phyloP scores from a whole-genome alignment of 805 yeast genomes.

The Metschnikowia koreensis region DNA sequence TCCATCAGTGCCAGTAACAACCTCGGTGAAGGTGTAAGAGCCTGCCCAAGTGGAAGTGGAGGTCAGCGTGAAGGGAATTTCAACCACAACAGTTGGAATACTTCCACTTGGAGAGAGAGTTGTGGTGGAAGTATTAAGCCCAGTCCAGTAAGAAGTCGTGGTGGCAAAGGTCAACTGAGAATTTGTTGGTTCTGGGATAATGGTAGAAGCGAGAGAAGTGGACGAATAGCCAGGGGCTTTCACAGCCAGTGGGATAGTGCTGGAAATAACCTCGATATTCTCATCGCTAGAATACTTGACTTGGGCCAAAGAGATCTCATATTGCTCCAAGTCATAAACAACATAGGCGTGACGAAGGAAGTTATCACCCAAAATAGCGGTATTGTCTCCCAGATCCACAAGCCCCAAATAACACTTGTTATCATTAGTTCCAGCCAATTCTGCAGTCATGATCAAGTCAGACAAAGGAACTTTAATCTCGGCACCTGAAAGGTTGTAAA shows the following conservation, averaged over 20 bases:
- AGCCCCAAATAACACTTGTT: conserved; percentile 27
- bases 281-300: conserved; percentile 22
- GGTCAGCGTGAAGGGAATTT: neutral
- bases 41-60: neutral
- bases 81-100: neutral
- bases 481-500: conserved; percentile 56
- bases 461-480: conserved; percentile 47
- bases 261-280: conserved; percentile 45
- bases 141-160: neutral
- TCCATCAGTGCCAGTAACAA: conserved; percentile 2
- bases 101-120: neutral
- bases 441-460: conserved; percentile 22
- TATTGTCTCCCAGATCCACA: conserved; percentile 21
- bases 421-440: neutral
- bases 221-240: conserved; percentile 45
- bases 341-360: conserved; percentile 61
- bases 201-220: conserved; percentile 21
- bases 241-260: conserved; percentile 49
- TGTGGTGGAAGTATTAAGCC: neutral
- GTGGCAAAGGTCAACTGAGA: neutral
- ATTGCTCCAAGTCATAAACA: conserved; percentile 61
- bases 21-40: neutral
- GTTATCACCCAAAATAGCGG: conserved; percentile 60
- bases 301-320: conserved; percentile 54
- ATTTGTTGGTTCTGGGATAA: neutral